Evolutionary conservation across 176 grass and related monocot genomes (phyloP).

Genomic region (Dactylis glomerata): DNA sequence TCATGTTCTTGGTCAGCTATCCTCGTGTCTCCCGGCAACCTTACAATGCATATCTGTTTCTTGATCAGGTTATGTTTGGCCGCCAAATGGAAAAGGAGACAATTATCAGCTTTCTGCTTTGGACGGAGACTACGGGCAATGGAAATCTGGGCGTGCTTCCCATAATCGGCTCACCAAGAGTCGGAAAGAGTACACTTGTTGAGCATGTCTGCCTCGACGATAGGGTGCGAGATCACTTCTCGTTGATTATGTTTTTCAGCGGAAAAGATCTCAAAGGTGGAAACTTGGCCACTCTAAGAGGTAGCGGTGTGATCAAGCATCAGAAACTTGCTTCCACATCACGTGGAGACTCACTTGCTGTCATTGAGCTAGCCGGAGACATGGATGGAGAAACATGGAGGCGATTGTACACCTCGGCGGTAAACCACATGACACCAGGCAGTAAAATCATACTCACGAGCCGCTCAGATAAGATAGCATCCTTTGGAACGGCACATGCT

Average conservation of each 20-base stretch:
- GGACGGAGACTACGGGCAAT: background rate
- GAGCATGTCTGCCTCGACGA: slow-evolving; percentile 38
- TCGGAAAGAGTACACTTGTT: slow-evolving; percentile 45
- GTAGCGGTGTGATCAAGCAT: background rate
- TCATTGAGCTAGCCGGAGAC: background rate
- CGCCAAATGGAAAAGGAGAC: slow-evolving; percentile 21
- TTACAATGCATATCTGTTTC: background rate
- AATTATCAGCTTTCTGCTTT: slow-evolving; percentile 20
- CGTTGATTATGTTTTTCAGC: background rate
- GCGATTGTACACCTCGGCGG: background rate
- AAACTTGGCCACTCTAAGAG: background rate
- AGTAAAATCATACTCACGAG: slow-evolving; percentile 40
- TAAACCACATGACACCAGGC: background rate
- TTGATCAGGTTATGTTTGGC: slow-evolving; percentile 32
- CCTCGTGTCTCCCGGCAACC: slow-evolving; percentile 13
- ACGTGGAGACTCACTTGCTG: background rate
- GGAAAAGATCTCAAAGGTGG: background rate
- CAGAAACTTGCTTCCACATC: background rate
- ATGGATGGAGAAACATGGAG: slow-evolving; percentile 25
- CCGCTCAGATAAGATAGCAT: background rate
- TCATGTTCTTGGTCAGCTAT: slow-evolving; percentile 21
- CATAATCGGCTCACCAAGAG: slow-evolving; percentile 1
- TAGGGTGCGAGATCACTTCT: slow-evolving; percentile 31
- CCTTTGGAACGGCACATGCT: background rate
- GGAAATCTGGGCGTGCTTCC: slow-evolving; percentile 19